Conservation (phyloP, 2,329 filamentous ascomycete genomes). For the Fusarium sp. region DNA sequence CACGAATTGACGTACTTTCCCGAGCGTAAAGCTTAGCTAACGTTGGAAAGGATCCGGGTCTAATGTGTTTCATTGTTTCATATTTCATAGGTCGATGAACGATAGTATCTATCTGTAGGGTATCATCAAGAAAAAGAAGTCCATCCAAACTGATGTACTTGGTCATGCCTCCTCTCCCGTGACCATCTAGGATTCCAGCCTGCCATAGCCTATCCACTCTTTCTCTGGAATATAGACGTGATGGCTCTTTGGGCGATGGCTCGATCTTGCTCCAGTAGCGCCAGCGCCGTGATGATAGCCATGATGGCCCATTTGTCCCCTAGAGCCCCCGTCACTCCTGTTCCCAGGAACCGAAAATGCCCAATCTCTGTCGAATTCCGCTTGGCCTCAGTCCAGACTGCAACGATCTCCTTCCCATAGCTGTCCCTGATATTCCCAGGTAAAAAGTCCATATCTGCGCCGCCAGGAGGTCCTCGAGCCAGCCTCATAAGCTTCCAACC, state of each 20-base stretch:
- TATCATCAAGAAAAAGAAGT: conserved; percentile 1
- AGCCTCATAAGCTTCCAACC: conserved; percentile 43
- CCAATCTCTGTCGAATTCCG: conserved; percentile 32
- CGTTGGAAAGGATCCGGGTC: not conserved
- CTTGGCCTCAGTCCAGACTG: conserved; percentile 32
- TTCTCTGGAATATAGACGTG: not conserved
- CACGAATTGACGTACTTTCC: conserved; percentile 6
- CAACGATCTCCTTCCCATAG: conserved; percentile 38
- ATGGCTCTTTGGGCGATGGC: not conserved
- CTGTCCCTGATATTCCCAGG: conserved; percentile 29
- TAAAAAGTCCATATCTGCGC: conserved; percentile 16
- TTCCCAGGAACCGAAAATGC: conserved; percentile 39
- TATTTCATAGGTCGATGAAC: conserved; percentile 3
- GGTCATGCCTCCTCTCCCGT: not conserved
- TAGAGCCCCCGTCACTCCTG: conserved; percentile 35
- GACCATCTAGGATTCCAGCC: not conserved
- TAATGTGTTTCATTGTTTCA: not conserved
- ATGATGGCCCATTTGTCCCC: conserved; percentile 45
- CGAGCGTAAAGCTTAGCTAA: not conserved
- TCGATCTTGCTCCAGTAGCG: conserved; percentile 24
- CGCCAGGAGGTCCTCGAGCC: conserved; percentile 17
- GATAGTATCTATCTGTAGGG: not conserved
- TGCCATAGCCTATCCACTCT: not conserved
- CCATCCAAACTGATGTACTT: not conserved
- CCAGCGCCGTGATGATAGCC: conserved; percentile 35